Percentiles rank a stretch among this genome's conserved stretches.
Conservation (phyloP, 208 protist genomes). For the Leishmania braziliensis region DNA sequence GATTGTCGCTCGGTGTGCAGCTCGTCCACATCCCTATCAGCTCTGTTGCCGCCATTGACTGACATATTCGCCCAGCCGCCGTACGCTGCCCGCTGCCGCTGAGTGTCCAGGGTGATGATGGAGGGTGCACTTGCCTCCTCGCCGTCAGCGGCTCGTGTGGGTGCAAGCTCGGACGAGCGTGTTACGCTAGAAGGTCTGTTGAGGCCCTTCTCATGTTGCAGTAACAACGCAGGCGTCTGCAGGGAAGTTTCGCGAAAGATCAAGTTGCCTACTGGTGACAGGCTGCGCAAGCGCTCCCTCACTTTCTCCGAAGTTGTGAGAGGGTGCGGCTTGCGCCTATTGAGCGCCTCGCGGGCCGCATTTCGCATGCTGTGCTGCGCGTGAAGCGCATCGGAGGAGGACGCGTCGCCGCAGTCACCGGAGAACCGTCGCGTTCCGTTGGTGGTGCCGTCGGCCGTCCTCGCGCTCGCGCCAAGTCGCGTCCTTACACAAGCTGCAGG, state of each 20-base stretch:
- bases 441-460: not conserved
- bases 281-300: constrained; percentile 33
- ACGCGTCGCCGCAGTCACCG: not conserved
- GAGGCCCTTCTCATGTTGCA: not conserved
- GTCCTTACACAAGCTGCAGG: not conserved
- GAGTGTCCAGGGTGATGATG: not conserved
- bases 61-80: not conserved
- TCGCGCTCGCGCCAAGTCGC: not conserved
- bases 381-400: not conserved
- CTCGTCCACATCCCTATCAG: not conserved
- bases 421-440: not conserved
- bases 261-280: constrained; percentile 43
- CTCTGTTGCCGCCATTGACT: not conserved
- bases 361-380: constrained; percentile 9
- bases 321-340: constrained; percentile 15
- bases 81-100: not conserved
- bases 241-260: constrained; percentile 32
- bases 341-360: constrained; percentile 13
- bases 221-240: not conserved
- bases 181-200: not conserved
- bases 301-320: constrained; percentile 27
- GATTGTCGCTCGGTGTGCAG: not conserved
- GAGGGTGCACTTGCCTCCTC: not conserved
- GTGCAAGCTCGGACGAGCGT: not conserved
- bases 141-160: not conserved